Evolutionary conservation across 2,329 filamentous ascomycete genomes (phyloP).

Genomic region (Aspergillus sp.): DNA sequence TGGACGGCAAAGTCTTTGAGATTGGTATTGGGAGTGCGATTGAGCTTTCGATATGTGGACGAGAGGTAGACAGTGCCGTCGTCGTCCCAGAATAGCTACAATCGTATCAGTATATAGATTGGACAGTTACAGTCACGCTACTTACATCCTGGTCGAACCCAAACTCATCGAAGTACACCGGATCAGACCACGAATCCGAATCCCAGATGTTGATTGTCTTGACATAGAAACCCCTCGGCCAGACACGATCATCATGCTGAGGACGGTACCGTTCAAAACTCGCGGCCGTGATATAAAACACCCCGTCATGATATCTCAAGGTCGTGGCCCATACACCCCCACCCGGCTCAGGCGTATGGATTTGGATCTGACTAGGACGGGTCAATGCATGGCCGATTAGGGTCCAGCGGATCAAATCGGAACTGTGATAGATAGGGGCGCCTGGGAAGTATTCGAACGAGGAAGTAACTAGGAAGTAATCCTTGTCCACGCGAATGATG

Average conservation of each 20-base stretch:
- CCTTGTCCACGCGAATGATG: slow-evolving; percentile 47
- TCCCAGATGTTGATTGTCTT: slow-evolving; percentile 54
- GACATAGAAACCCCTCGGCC: slow-evolving; percentile 55
- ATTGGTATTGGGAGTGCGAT: slow-evolving; percentile 37
- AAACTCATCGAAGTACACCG: slow-evolving; percentile 53
- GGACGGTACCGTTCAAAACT: slow-evolving; percentile 43
- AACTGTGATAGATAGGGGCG: slow-evolving; percentile 59
- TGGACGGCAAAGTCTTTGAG: slow-evolving; percentile 52
- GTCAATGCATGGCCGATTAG: slow-evolving; percentile 36
- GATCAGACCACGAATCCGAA: slow-evolving; percentile 51
- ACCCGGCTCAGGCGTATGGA: slow-evolving; percentile 30
- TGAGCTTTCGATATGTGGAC: slow-evolving; percentile 32
- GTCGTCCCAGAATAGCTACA: slow-evolving; percentile 52
- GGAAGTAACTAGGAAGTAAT: slow-evolving; percentile 61
- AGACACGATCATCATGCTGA: slow-evolving; percentile 46
- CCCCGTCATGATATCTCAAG: slow-evolving; percentile 43
- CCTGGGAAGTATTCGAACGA: slow-evolving; percentile 63
- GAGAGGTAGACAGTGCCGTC: slow-evolving; percentile 52
- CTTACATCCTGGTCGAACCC: slow-evolving; percentile 54
- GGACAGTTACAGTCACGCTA: not conserved
- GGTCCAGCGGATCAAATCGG: slow-evolving; percentile 41
- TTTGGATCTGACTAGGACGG: slow-evolving; percentile 32
- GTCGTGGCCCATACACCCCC: slow-evolving; percentile 50
- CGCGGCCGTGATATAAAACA: slow-evolving; percentile 49
- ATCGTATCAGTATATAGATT: not conserved